Evolutionary conservation across 441 rosid species (phyloP).

Genomic region (Pelargonium fulgidum): DNA sequence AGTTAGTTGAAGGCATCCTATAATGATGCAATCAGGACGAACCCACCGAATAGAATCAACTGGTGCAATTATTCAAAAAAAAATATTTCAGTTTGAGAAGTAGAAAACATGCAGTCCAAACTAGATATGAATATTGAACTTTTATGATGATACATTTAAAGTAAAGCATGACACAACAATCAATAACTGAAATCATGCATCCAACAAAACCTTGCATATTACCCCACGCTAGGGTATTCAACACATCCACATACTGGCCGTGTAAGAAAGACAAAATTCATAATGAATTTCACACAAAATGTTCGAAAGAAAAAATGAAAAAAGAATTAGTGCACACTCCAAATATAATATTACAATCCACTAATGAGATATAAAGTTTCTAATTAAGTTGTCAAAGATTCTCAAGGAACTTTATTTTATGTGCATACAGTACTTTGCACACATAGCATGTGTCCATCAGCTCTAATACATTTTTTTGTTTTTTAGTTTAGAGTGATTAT

Average conservation of each 20-base stretch:
- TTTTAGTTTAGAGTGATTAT: not conserved
- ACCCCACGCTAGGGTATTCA: not conserved
- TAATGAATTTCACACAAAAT: not conserved
- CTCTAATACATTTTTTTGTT: not conserved
- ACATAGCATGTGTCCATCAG: not conserved
- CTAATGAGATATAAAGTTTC: not conserved
- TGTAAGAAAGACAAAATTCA: not conserved
- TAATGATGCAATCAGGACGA: constrained; percentile 55
- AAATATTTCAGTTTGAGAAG: constrained; percentile 26
- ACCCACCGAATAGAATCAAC: constrained; percentile 95
- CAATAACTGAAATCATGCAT: not conserved
- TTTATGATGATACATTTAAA: not conserved
- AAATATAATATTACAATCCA: not conserved
- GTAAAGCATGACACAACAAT: not conserved
- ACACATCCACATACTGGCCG: too few species aligned
- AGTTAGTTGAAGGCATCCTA: constrained; percentile 66
- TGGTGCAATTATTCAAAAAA: constrained; percentile 38
- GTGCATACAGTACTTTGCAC: not conserved
- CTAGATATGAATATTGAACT: constrained; percentile 2
- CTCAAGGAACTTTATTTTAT: not conserved
- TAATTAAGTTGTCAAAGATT: not conserved
- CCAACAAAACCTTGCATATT: not conserved
- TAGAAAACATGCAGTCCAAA: constrained; percentile 7
- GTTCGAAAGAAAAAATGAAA: not conserved
- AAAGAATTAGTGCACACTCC: not conserved